Base-by-base conservation (phyloP, 805 yeast genomes). In the Wickerhamiella sergipiensis region DNA sequence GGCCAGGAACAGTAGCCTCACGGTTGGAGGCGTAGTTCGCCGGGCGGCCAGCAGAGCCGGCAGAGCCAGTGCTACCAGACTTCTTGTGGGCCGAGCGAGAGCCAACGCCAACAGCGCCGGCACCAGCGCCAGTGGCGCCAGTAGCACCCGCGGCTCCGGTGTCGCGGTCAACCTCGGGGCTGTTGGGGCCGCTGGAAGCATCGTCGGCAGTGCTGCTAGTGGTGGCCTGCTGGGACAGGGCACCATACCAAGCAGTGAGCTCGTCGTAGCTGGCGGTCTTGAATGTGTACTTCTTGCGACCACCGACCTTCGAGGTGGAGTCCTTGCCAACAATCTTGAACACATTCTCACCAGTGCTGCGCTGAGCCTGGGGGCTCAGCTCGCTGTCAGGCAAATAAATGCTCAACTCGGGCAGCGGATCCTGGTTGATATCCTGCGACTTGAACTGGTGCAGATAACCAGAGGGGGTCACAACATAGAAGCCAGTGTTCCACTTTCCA, bases 351-450 rank as follows among this genome's bases (percentile, higher is more conserved):
- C 68, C 72, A 24, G 63, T 62, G 2, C 57, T 49, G 8, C 67
- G 56, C 33, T 67, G 66, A 18, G 62, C 59, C 21, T 67, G 64
- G 8, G 65, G 61, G 29, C 73, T 72, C 13, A 74, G 51, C 29
- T 66, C 58, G 52, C 74, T 66, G 18, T 74, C 78, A 9, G 80
- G 80, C 38, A 76, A 59, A 51, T 67, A 74, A 6, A 77, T 56
- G 17, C 72, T 67, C 43, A 72, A 57, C 22, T 71, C 71, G 15
- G 80, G 80, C n/a, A 67, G 65, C 6, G 72, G 62, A 52, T 70
- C 74, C 48, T 58, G 60, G 45, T 61, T 57, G 44, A 58, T 61
- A 9, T 73, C 68, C 53, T 70, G 65, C 4, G 74, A 64, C 43
- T 68, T 69, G 57, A 72, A 75, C 52, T 73, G 76, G 54, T 71